These are phyloP conservation scores for Teratosphaeria pseudoeucalypti DNA, from an alignment of 2,329 filamentous ascomycete genomes.

Conservation along the genomic window DNA sequence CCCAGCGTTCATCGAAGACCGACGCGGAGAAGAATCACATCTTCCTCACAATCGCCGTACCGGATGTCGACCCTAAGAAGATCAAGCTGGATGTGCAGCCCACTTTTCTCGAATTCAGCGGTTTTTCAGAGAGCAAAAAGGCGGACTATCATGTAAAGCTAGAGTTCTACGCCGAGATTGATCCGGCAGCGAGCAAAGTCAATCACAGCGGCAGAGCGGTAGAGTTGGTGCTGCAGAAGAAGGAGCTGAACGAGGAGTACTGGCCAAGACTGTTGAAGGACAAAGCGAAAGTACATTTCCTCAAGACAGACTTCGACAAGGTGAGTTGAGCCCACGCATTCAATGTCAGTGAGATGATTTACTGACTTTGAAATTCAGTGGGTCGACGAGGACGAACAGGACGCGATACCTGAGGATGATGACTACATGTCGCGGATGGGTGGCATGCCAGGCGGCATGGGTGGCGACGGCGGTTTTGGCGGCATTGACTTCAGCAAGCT, in stretches of 20 bases:
- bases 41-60: constrained; percentile 82
- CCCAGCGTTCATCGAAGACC: constrained; percentile 76
- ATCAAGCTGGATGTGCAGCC: constrained; percentile 77
- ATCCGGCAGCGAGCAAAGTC: constrained; percentile 70
- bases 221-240: constrained; percentile 90
- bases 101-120: constrained; percentile 67
- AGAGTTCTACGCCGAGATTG: constrained; percentile 84
- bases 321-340: constrained; percentile 32
- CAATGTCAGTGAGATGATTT: background rate
- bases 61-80: constrained; percentile 67
- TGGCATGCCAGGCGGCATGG: constrained; percentile 34
- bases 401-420: constrained; percentile 77
- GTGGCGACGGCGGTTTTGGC: constrained; percentile 28
- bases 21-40: constrained; percentile 86
- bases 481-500: constrained; percentile 28
- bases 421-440: constrained; percentile 42
- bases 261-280: constrained; percentile 95
- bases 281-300: constrained; percentile 77
- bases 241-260: constrained; percentile 87
- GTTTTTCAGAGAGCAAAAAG: constrained; percentile 74
- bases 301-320: constrained; percentile 99
- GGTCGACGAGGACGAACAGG: constrained; percentile 98
- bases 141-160: constrained; percentile 76
- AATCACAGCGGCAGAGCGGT: constrained; percentile 82
- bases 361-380: constrained; percentile 41